Evolutionary conservation across 2,329 filamentous ascomycete genomes (phyloP).

Genomic region (Fusarium albidum): DNA sequence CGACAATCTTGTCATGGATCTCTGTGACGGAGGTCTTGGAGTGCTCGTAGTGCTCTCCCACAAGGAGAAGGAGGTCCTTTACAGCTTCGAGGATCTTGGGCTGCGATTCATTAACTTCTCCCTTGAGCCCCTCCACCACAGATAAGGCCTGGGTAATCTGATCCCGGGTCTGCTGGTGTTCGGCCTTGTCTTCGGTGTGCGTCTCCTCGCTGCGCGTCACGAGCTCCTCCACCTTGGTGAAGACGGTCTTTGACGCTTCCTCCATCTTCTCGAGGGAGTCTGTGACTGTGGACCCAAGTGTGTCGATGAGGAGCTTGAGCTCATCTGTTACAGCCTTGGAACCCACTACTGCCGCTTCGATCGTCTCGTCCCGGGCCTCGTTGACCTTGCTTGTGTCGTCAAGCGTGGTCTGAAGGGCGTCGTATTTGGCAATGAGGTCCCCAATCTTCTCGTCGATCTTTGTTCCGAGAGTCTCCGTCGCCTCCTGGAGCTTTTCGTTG

Average conservation of each 20-base stretch:
- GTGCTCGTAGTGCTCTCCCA: slow-evolving; percentile 89
- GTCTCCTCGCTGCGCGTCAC: slow-evolving; percentile 78
- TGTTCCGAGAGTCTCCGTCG: slow-evolving; percentile 60
- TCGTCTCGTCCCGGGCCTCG: slow-evolving; percentile 76
- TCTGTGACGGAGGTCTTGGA: slow-evolving; percentile 71
- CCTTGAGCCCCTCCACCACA: slow-evolving; percentile 78
- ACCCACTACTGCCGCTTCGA: slow-evolving; percentile 75
- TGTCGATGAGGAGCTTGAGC: slow-evolving; percentile 84
- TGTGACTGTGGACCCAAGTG: slow-evolving; percentile 80
- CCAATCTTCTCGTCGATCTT: slow-evolving; percentile 73
- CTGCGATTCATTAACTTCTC: slow-evolving; percentile 81
- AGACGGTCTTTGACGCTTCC: slow-evolving; percentile 86
- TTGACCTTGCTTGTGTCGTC: slow-evolving; percentile 78
- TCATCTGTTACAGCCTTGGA: slow-evolving; percentile 88
- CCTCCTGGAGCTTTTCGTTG: slow-evolving; percentile 76
- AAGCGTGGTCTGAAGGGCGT: slow-evolving; percentile 78
- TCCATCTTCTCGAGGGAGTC: slow-evolving; percentile 88
- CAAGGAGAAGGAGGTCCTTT: slow-evolving; percentile 82
- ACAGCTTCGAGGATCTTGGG: slow-evolving; percentile 89
- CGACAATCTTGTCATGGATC: slow-evolving; percentile 67
- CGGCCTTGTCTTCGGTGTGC: slow-evolving; percentile 75
- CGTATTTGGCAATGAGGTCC: slow-evolving; percentile 86
- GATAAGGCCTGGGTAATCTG: slow-evolving; percentile 79
- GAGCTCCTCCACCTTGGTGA: slow-evolving; percentile 82
- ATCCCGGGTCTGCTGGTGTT: slow-evolving; percentile 84